These are phyloP conservation scores for Paracamarosporium sp. DNA, from an alignment of 2,329 filamentous ascomycete species.

Conservation along the genomic window DNA sequence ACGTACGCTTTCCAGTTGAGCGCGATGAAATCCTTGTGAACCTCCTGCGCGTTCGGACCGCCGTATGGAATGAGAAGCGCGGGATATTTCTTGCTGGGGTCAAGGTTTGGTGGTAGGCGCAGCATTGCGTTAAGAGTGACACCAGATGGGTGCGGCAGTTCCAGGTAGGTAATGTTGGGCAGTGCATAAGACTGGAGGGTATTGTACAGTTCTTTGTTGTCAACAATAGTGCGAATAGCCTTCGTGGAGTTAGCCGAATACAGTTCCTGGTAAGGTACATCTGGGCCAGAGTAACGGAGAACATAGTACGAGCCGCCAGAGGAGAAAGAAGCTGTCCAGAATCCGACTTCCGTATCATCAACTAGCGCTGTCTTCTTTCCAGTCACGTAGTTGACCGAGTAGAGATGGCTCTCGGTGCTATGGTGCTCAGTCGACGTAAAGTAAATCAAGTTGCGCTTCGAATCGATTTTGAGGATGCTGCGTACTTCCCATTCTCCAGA, in stretches of 20 bases:
- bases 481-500: constrained; percentile 71
- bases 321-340: constrained; percentile 72
- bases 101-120: constrained; percentile 69
- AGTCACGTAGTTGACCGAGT: constrained; percentile 67
- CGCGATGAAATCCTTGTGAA: constrained; percentile 62
- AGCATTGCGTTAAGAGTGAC: constrained; percentile 70
- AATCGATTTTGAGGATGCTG: constrained; percentile 66
- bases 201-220: constrained; percentile 64
- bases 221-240: constrained; percentile 65
- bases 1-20: constrained; percentile 69
- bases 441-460: constrained; percentile 63
- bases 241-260: constrained; percentile 64
- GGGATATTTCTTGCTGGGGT: constrained; percentile 68
- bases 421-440: constrained; percentile 70
- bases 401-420: constrained; percentile 71
- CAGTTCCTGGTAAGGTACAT: constrained; percentile 73
- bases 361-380: constrained; percentile 65
- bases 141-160: constrained; percentile 67
- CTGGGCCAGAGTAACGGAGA: constrained; percentile 68
- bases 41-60: constrained; percentile 69
- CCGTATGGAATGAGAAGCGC: constrained; percentile 73
- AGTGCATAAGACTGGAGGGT: constrained; percentile 67
- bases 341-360: constrained; percentile 64
- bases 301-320: constrained; percentile 69
- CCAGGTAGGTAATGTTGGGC: constrained; percentile 69